Evolutionary conservation across 2,329 filamentous ascomycete genomes (phyloP).

Genomic region (Aureobasidium zeae): DNA sequence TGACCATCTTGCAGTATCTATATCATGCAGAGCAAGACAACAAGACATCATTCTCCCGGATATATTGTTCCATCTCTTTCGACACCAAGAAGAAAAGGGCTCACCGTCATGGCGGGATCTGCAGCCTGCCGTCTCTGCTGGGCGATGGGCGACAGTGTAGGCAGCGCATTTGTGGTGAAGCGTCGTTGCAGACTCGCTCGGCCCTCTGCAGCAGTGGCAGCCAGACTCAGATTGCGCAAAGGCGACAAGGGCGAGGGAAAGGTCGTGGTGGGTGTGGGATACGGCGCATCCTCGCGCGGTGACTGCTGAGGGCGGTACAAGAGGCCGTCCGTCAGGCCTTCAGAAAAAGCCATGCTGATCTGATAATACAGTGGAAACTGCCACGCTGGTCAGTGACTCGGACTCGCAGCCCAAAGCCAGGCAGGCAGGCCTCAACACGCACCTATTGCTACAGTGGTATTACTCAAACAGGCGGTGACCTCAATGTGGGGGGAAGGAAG

Average conservation of each 20-base stretch:
- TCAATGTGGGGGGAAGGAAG: constrained; percentile 10
- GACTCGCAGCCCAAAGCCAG: constrained; percentile 7
- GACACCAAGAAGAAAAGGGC: neutral
- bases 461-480: constrained; percentile 15
- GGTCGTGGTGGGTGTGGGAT: constrained; percentile 44
- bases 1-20: neutral
- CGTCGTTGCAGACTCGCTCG: constrained; percentile 75
- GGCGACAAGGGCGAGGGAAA: constrained; percentile 56
- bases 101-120: constrained; percentile 22
- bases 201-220: constrained; percentile 53
- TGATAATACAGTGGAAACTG: neutral
- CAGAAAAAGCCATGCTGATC: constrained; percentile 54
- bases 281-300: constrained; percentile 64
- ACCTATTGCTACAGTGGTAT: constrained; percentile 3
- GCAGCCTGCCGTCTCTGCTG: constrained; percentile 46
- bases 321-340: constrained; percentile 50
- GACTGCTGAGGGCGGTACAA: constrained; percentile 70
- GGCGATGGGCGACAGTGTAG: constrained; percentile 56
- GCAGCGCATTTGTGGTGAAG: constrained; percentile 84
- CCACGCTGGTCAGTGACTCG: neutral
- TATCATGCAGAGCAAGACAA: neutral
- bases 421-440: constrained; percentile 3
- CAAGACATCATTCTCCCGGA: neutral
- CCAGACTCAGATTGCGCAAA: constrained; percentile 34
- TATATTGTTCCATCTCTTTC: constrained; percentile 3